These are phyloP conservation scores for Reticulascus tulasneorum DNA, from an alignment of 2,329 filamentous ascomycete species.

Conservation along the genomic window DNA sequence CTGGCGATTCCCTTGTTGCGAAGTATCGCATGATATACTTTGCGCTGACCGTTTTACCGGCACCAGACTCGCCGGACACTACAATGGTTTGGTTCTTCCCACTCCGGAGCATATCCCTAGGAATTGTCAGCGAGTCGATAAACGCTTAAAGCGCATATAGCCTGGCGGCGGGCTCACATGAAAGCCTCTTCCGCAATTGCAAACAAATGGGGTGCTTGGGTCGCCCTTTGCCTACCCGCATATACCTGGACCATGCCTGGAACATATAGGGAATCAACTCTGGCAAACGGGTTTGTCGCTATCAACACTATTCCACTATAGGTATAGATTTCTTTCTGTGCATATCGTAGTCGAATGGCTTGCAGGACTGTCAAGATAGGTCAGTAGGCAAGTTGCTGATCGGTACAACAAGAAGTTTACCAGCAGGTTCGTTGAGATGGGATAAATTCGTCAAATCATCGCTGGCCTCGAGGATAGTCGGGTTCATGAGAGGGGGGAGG, in stretches of 20 bases:
- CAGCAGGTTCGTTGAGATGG: constrained; percentile 96
- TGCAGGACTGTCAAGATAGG: constrained; percentile 67
- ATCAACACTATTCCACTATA: constrained; percentile 99
- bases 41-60: constrained; percentile 97
- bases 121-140: constrained; percentile 38
- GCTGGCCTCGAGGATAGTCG: constrained; percentile 94
- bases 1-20: constrained; percentile 90
- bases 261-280: constrained; percentile 96
- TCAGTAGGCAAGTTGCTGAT: constrained; percentile 4
- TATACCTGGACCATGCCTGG: constrained; percentile 99
- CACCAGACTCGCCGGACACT: constrained; percentile 98
- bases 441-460: constrained; percentile 97
- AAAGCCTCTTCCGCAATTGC: constrained; percentile 99
- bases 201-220: constrained; percentile 95
- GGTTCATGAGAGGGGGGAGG: constrained; percentile 94
- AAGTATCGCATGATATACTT: constrained; percentile 99
- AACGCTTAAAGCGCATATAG: neutral
- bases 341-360: constrained; percentile 93
- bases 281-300: constrained; percentile 95
- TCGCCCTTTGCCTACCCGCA: constrained; percentile 91
- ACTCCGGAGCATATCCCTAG: constrained; percentile 93
- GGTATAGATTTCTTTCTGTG: constrained; percentile 99
- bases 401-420: constrained; percentile 42
- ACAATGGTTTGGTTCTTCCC: constrained; percentile 96
- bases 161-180: constrained; percentile 58